These are phyloP conservation scores for Melampsora americana DNA, from an alignment of 1,284 basidiomycete genomes.

Conservation along the genomic window DNA sequence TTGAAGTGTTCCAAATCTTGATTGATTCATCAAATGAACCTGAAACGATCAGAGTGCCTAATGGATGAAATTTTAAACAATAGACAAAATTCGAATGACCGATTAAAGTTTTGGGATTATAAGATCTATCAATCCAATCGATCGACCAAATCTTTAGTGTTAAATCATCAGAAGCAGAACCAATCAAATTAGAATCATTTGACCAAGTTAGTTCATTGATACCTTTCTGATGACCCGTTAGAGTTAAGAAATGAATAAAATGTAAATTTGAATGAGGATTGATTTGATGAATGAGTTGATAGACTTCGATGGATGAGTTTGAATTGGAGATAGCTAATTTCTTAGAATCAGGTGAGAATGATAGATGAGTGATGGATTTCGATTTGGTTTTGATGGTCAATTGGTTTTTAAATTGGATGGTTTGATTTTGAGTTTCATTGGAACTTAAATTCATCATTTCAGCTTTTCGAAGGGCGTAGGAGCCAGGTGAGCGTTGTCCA, in stretches of 20 bases:
- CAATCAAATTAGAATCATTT: conserved; percentile 71
- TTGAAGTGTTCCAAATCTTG: conserved; percentile 87
- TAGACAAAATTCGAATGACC: conserved; percentile 94
- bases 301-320: conserved; percentile 55
- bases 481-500: no score
- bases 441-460: no score
- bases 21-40: conserved; percentile 94
- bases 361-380: neutral
- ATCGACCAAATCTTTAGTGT: conserved; percentile 76
- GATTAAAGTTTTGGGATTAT: conserved; percentile 59
- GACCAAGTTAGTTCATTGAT: conserved; percentile 87
- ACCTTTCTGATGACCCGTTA: conserved; percentile 56
- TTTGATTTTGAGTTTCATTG: no score
- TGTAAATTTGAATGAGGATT: neutral
- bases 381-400: no score
- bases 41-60: conserved; percentile 80
- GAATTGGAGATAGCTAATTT: conserved; percentile 56
- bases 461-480: no score
- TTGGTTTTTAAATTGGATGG: no score
- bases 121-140: conserved; percentile 58
- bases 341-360: conserved; percentile 57
- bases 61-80: conserved; percentile 83
- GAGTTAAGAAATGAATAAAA: neutral
- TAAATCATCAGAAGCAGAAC: conserved; percentile 86
- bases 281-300: conserved; percentile 45